Base-by-base conservation (phyloP, 176 grass and related monocot species). In the Carex pumila region DNA sequence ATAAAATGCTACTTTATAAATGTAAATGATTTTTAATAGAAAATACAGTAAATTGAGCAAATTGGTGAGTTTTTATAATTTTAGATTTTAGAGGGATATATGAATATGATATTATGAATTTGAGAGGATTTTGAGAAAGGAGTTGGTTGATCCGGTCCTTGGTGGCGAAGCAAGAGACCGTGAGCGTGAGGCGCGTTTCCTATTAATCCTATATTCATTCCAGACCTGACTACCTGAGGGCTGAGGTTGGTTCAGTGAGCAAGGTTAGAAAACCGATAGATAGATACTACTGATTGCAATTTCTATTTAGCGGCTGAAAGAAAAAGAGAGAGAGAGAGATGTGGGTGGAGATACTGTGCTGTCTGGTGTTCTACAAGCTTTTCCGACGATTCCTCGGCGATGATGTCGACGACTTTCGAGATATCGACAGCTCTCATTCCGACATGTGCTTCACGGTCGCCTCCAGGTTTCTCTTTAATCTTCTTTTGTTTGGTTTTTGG, bases 341-440 rank as follows among this genome's bases (percentile, higher is more conserved):
- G 95, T 98, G 92, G 95, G 64, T 98, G 22, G 89, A 93, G 86
- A 91, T 98, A 79, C 45, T 98, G 2, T 98, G 95, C 91, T 88
- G 91, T 55, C 86, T 98, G 31, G 60, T 98, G 83, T 45, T 89
- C 73, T 98, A 92, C 91, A 88, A 90, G 76, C 31, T 98, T 69
- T 61, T 98, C 85, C 89, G 91, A 19, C 55, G 58, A 65, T 15
- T 83, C 82, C 84, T 98, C 85, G 34, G 39, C 81, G 80, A 71
- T 77, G 88, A 68, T 47, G 66, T 10, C 86, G 79, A 72, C 36
- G 88, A 87, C 37, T 77, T 93, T 85, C 64, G 78, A 57, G 96
- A 90, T 65, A 79, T 95, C 80, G 91, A 98, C 72, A 90, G 85
- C 31, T 95, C 96, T 81, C 91, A 95, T 74, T 93, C 89, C 83